Conservation (phyloP, 129 eudicot species). For the Centrapalus pauciflorus region DNA sequence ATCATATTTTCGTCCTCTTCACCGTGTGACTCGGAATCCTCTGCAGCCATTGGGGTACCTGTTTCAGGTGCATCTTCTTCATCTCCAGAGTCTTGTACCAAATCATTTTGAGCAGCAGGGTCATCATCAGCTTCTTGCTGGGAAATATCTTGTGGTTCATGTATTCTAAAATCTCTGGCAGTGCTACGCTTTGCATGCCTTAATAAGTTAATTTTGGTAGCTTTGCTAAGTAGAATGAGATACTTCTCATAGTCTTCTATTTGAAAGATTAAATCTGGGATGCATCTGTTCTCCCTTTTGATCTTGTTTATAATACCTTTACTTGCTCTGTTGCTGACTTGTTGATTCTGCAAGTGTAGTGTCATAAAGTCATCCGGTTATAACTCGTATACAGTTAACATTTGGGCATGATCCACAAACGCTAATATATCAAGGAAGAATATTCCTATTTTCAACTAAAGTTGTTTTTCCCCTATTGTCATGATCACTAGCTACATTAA, state of each 20-base stretch:
- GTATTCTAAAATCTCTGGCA: constrained; percentile 64
- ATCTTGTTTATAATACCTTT: constrained; percentile 69
- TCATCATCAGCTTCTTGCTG: constrained; percentile 30
- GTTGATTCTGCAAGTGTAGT: constrained; percentile 47
- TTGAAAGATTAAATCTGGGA: constrained; percentile 81
- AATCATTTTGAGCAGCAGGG: constrained; percentile 23
- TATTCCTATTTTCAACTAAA: background rate
- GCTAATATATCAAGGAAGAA: background rate
- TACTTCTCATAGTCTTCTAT: constrained; percentile 83
- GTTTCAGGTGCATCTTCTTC: constrained; percentile 37
- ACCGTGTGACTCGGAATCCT: constrained; percentile 38
- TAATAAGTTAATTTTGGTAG: constrained; percentile 51
- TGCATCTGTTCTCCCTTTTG: constrained; percentile 79
- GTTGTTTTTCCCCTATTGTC: background rate
- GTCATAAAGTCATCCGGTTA: background rate
- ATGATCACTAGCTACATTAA: too few species aligned
- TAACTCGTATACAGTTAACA: background rate
- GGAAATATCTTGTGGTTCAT: constrained; percentile 13
- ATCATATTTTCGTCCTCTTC: constrained; percentile 40
- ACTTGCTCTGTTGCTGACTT: constrained; percentile 37
- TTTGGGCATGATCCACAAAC: background rate
- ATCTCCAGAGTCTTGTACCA: constrained; percentile 31
- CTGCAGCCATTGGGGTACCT: constrained; percentile 34
- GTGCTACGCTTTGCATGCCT: constrained; percentile 89
- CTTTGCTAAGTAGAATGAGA: constrained; percentile 69